Evolutionary conservation across 2,329 filamentous ascomycete genomes (phyloP), one percentile per base, ranked within the genome.

Genomic region (Colletotrichum filicis): DNA sequence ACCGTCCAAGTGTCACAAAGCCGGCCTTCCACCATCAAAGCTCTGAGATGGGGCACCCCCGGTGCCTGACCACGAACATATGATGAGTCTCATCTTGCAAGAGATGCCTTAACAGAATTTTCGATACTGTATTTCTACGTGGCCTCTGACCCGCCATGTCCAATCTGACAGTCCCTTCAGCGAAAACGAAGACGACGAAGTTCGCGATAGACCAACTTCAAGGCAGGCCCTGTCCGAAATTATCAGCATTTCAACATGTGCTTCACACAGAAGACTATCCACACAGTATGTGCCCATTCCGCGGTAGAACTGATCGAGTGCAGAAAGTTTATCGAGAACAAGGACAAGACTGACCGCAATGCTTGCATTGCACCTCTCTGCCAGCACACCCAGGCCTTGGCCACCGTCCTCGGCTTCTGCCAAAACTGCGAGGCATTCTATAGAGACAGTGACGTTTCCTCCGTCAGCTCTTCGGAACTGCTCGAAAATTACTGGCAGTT

Each of bases 401-500:
- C 37, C 11, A 28, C 60, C 4, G 22, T 55, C 32, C 46, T 61
- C 35, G 66, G 71, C 24, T 75, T 69, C 42, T 75, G 73, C 22
- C 16, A 52, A 6, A 19, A 32, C 11, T 75, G 73, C 42, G 28
- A 53, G 42, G 58, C 19, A 4, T 42, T 32, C 12, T 75, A 64
- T 62, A 26, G 19, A 8, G 35, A 22, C 19, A 6, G 46, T 37
- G 22, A 32, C 35, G 16, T 61, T 11, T 42, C 46, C 28, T 8
- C 26, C 4, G n/a, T 62, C 26, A 59, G 19, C n/a, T 52, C 68
- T 19, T 49, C 32, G 22, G n/a, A 35, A 0, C 30, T 72, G 4
- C 14, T 72, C n/a, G 32, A 28, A 9, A 68, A 65, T 14, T 74
- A 65, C 37, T 74, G 72, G 72, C 28, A 49, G 4, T 74, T 68